Percentiles rank a stretch among this genome's conserved stretches.
Evolutionary conservation across 306 rosid genomes (phyloP).

Genomic region (Medicago arabica): DNA sequence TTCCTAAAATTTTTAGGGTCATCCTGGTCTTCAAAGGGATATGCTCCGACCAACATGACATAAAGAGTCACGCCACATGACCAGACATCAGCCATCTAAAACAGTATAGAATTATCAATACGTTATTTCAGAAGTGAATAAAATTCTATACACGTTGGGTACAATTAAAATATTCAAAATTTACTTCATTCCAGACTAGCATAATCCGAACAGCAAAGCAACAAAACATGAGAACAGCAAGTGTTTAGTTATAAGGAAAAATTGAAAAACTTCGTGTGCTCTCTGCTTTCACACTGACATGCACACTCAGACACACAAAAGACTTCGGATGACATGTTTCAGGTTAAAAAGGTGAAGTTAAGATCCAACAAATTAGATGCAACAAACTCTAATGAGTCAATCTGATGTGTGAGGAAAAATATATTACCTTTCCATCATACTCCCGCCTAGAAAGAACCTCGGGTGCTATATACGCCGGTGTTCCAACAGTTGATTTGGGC

Average conservation of each 20-base stretch:
- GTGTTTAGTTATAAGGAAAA: neutral
- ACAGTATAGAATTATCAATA: constrained; percentile 30
- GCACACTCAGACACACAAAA: neutral
- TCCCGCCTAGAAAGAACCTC: constrained; percentile 71
- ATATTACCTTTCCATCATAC: constrained; percentile 69
- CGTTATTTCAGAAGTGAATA: neutral
- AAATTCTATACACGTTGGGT: neutral
- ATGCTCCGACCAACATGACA: constrained; percentile 82
- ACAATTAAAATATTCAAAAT: constrained; percentile 11
- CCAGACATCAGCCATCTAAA: constrained; percentile 82
- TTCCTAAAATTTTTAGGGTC: constrained; percentile 78
- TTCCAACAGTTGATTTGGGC: constrained; percentile 77
- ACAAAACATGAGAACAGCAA: neutral
- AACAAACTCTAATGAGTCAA: constrained; percentile 25
- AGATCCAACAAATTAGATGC: constrained; percentile 18
- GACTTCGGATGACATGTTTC: neutral
- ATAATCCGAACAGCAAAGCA: constrained; percentile 10
- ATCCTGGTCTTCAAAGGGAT: constrained; percentile 81
- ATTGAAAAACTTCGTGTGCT: neutral
- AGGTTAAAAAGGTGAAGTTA: constrained; percentile 19
- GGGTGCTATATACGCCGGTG: constrained; percentile 74
- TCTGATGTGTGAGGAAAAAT: neutral
- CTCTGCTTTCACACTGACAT: neutral
- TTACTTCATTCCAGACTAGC: neutral
- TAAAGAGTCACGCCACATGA: constrained; percentile 86